Percentiles rank a stretch among this genome's conserved stretches.
These are phyloP conservation scores for Syncephalis plumigaleata DNA, from an alignment of 371 early-diverging fungal species.

Conservation along the genomic window DNA sequence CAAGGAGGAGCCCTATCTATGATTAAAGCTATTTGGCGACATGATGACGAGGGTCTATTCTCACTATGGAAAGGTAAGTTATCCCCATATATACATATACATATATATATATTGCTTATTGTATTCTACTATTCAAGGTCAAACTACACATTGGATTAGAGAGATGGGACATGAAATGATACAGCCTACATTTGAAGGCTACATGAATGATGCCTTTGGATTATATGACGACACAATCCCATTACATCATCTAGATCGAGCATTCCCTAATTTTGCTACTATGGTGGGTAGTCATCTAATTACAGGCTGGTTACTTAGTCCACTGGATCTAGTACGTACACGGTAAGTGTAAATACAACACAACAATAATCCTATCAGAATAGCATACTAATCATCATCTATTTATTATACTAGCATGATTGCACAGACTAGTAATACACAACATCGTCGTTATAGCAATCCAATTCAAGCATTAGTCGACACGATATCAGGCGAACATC, in stretches of 20 bases:
- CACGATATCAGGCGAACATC: slow-evolving; percentile 60
- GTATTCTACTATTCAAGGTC: slow-evolving; percentile 20
- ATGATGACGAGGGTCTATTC: slow-evolving; percentile 41
- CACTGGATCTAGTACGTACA: slow-evolving; percentile 57
- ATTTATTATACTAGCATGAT: slow-evolving; percentile 21
- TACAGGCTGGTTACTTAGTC: slow-evolving; percentile 51
- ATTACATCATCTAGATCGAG: slow-evolving; percentile 38
- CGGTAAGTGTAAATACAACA: slow-evolving; percentile 31
- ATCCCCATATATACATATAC: not conserved
- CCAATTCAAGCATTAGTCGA: slow-evolving; percentile 44
- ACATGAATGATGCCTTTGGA: slow-evolving; percentile 53
- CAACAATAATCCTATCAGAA: too few relatives aligned
- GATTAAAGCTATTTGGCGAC: slow-evolving; percentile 22
- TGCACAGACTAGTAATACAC: slow-evolving; percentile 48
- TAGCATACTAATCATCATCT: not conserved
- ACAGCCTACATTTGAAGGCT: slow-evolving; percentile 53
- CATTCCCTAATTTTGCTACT: slow-evolving; percentile 41
- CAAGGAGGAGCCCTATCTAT: slow-evolving; percentile 34
- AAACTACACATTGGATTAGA: slow-evolving; percentile 47
- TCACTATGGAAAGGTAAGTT: slow-evolving; percentile 41
- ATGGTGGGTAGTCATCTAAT: slow-evolving; percentile 43
- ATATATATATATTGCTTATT: not conserved
- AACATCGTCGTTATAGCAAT: slow-evolving; percentile 54
- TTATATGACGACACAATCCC: slow-evolving; percentile 63
- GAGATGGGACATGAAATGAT: slow-evolving; percentile 46